Percentiles rank a stretch among this genome's conserved stretches.
Evolutionary conservation across 2,329 filamentous ascomycete genomes (phyloP).

Genomic region (Thielaviopsis euricoi): DNA sequence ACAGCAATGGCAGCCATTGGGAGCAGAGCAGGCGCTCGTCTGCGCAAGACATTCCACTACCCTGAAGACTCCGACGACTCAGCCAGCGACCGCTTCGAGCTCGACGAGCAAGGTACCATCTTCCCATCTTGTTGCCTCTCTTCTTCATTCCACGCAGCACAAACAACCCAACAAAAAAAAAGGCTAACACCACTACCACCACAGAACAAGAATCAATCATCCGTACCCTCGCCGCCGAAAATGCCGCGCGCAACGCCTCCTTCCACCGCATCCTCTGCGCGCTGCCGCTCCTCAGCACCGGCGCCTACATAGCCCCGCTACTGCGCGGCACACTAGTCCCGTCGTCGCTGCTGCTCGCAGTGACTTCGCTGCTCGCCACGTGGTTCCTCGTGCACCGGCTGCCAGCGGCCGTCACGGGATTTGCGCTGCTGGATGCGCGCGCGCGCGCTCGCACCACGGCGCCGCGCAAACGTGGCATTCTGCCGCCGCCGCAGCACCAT

Average conservation of each 20-base stretch:
- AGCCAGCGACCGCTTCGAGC: constrained; percentile 37
- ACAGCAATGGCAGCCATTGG: not conserved
- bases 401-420: constrained; percentile 37
- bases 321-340: no score
- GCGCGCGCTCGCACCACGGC: constrained; percentile 14
- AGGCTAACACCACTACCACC: not conserved
- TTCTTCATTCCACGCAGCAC: no score
- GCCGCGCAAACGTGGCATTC: not conserved
- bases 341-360: constrained; percentile 41
- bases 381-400: constrained; percentile 43
- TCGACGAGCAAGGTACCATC: constrained; percentile 57
- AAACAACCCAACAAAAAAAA: no score
- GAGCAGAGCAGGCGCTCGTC: constrained; percentile 28
- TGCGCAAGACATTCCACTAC: constrained; percentile 66
- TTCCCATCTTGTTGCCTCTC: constrained; percentile 1
- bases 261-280: constrained; percentile 41
- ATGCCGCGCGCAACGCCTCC: constrained; percentile 39
- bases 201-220: constrained; percentile 52
- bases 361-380: constrained; percentile 47
- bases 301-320: constrained; percentile 40
- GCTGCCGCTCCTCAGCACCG: constrained; percentile 38
- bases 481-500: constrained; percentile 11
- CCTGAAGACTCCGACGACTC: constrained; percentile 40
- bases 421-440: constrained; percentile 29
- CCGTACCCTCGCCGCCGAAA: constrained; percentile 32